These are phyloP conservation scores for Alternaria longipes DNA, from an alignment of 2,329 filamentous ascomycete genomes.

Conservation along the genomic window DNA sequence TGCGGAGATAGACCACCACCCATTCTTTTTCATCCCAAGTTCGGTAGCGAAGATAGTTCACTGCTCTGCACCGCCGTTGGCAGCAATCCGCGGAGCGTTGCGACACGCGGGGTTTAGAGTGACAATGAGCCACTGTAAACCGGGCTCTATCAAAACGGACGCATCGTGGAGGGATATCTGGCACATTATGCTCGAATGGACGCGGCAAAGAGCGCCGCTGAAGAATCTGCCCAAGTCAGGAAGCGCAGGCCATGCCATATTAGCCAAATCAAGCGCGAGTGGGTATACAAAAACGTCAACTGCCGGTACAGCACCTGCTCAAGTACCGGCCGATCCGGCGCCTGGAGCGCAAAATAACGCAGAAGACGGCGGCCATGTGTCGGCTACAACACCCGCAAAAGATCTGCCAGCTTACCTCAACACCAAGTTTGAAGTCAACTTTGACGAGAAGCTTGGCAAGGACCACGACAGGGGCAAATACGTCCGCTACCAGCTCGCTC, in stretches of 20 bases:
- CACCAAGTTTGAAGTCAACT: slow-evolving; percentile 69
- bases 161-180: slow-evolving; percentile 90
- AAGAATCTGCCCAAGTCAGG: slow-evolving; percentile 75
- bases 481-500: slow-evolving; percentile 89
- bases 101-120: slow-evolving; percentile 81
- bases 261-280: slow-evolving; percentile 31
- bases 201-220: slow-evolving; percentile 79
- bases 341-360: slow-evolving; percentile 16
- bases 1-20: slow-evolving; percentile 70
- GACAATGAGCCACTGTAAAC: slow-evolving; percentile 86
- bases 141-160: slow-evolving; percentile 91
- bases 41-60: slow-evolving; percentile 79
- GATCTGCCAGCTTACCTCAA: slow-evolving; percentile 36
- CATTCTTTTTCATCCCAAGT: slow-evolving; percentile 87
- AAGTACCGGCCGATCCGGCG: slow-evolving; percentile 8
- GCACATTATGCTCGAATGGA: slow-evolving; percentile 94
- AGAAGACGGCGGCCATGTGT: slow-evolving; percentile 1
- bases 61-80: slow-evolving; percentile 80
- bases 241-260: slow-evolving; percentile 76
- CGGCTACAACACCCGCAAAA: slow-evolving; percentile 7
- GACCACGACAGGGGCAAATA: slow-evolving; percentile 72
- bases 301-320: slow-evolving; percentile 7
- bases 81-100: slow-evolving; percentile 82
- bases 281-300: slow-evolving; percentile 14
- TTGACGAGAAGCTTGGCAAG: slow-evolving; percentile 81